These are phyloP conservation scores for Grigorovia transvaalensis DNA, from an alignment of 805 yeast genomes.

Conservation along the genomic window DNA sequence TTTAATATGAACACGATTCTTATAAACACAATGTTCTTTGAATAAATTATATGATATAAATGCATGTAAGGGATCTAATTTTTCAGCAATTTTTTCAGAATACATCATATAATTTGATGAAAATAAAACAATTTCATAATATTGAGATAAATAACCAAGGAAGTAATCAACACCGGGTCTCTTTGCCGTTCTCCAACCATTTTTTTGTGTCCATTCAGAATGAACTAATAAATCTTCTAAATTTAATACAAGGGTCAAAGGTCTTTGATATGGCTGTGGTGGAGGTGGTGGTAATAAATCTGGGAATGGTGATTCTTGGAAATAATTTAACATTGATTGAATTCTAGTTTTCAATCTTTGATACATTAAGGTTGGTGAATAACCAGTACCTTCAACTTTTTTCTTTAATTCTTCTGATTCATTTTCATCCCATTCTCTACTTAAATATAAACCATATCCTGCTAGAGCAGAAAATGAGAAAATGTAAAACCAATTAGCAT, in stretches of 20 bases:
- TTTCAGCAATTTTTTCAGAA: slow-evolving; percentile 73
- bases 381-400: slow-evolving; percentile 53
- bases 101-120: slow-evolving; percentile 77
- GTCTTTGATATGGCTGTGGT: slow-evolving; percentile 85
- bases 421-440: slow-evolving; percentile 76
- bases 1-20: slow-evolving; percentile 82
- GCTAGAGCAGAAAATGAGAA: slow-evolving; percentile 37
- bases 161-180: slow-evolving; percentile 98
- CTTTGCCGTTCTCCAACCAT: slow-evolving; percentile 98
- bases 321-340: slow-evolving; percentile 64
- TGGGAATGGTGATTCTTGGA: slow-evolving; percentile 89
- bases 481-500: slow-evolving; percentile 65
- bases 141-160: slow-evolving; percentile 86
- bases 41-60: slow-evolving; percentile 76
- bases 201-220: slow-evolving; percentile 81
- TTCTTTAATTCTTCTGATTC: slow-evolving; percentile 53
- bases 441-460: slow-evolving; percentile 54
- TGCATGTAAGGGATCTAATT: slow-evolving; percentile 89
- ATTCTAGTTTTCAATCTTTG: slow-evolving; percentile 63
- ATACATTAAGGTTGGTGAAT: slow-evolving; percentile 53
- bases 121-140: slow-evolving; percentile 90
- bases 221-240: slow-evolving; percentile 87
- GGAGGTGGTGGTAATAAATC: slow-evolving; percentile 87
- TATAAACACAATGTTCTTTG: slow-evolving; percentile 79
- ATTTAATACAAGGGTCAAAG: slow-evolving; percentile 78